Evolutionary conservation across 2,329 filamentous ascomycete species (phyloP).

Genomic region (Hirsutella thompsonii): DNA sequence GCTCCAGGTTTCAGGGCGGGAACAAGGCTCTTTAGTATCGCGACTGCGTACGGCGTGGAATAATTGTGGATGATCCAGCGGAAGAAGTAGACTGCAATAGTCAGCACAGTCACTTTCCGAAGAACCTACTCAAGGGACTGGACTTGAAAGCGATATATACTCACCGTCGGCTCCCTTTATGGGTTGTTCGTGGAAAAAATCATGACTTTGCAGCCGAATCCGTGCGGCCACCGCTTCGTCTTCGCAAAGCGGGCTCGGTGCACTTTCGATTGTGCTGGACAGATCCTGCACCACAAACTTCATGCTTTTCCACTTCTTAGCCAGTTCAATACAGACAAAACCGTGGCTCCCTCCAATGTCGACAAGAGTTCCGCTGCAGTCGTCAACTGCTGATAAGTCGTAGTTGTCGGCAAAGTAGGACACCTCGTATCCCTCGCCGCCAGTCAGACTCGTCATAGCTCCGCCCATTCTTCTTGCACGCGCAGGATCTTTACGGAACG

Average conservation of each 20-base stretch:
- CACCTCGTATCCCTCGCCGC: slow-evolving; percentile 43
- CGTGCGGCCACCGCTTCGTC: slow-evolving; percentile 24
- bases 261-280: slow-evolving; percentile 31
- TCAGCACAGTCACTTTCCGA: slow-evolving; percentile 5
- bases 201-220: slow-evolving; percentile 33
- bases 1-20: slow-evolving; percentile 43
- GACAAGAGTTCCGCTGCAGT: slow-evolving; percentile 33
- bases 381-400: slow-evolving; percentile 35
- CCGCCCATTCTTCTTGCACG: slow-evolving; percentile 37
- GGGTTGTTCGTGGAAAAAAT: slow-evolving; percentile 45
- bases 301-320: slow-evolving; percentile 33
- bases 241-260: slow-evolving; percentile 27
- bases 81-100: slow-evolving; percentile 37
- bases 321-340: slow-evolving; percentile 42
- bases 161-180: slow-evolving; percentile 37
- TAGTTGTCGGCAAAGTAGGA: slow-evolving; percentile 39
- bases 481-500: slow-evolving; percentile 32
- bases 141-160: slow-evolving; percentile 5
- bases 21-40: slow-evolving; percentile 35
- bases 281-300: slow-evolving; percentile 44
- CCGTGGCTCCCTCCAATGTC: slow-evolving; percentile 48
- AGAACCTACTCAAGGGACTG: background rate
- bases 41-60: slow-evolving; percentile 36
- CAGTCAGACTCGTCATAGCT: slow-evolving; percentile 41
- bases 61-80: slow-evolving; percentile 51